Conservation (phyloP, 768 basidiomycete genomes). For the Lactarius evosmus region DNA sequence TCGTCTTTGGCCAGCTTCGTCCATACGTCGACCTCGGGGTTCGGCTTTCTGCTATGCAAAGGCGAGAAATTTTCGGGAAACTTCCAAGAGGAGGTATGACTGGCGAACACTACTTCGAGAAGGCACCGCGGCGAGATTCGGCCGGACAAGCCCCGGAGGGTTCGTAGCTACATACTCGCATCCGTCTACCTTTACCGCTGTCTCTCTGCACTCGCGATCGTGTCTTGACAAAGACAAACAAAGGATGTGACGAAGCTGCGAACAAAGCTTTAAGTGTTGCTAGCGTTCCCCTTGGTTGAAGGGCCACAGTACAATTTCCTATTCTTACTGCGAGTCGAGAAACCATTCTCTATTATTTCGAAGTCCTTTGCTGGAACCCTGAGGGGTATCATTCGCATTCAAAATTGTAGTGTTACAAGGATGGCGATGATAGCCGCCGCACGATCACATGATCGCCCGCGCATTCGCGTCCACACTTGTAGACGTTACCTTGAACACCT, state of each 20-base stretch:
- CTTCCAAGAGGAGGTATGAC: slow-evolving; percentile 37
- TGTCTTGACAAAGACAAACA: neutral
- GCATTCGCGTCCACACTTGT: neutral
- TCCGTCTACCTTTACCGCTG: neutral
- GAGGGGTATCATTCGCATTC: neutral
- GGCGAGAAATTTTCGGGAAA: slow-evolving; percentile 35
- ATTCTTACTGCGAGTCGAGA: neutral
- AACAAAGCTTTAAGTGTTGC: neutral
- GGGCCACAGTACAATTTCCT: neutral
- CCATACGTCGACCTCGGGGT: slow-evolving; percentile 59
- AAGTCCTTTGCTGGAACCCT: neutral
- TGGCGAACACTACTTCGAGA: slow-evolving; percentile 33
- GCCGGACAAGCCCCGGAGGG: neutral
- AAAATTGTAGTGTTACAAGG: neutral
- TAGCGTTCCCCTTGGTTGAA: neutral
- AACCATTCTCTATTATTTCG: neutral
- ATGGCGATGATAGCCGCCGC: neutral
- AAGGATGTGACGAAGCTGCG: neutral
- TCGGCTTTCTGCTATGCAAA: slow-evolving; percentile 35
- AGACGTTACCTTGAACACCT: neutral
- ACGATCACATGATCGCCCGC: slow-evolving; percentile 17
- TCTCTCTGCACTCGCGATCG: neutral
- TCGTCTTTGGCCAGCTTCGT: slow-evolving; percentile 48
- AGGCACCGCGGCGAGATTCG: slow-evolving; percentile 30
- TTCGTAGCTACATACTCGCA: neutral